Base-by-base conservation (phyloP, 768 basidiomycete species). In the Cantharellus cinnabarinus region DNA sequence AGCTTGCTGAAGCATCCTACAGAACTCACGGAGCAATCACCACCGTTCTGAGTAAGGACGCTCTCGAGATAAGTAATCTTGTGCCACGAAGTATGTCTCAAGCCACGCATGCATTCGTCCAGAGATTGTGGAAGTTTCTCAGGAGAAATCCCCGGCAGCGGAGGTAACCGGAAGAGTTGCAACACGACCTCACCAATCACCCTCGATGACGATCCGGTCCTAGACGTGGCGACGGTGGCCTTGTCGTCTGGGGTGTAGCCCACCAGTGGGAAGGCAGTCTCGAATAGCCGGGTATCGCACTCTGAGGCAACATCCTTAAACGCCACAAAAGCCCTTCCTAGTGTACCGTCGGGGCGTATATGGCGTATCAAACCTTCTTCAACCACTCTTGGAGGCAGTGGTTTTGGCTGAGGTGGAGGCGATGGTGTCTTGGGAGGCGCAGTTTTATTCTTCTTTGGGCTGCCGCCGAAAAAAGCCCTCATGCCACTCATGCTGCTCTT, bases 1-100 rank as follows among this genome's bases (percentile, higher is more conserved):
- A 58, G 4, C 42, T 34, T 29, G 7, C 60, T 2, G 20, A 50
- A n/a, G 35, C 35, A 14, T 4, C 3, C 5, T n/a, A 50, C 42
- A 5, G 2, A n/a, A 74, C 87, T 67, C 70, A 95, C 93, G 62
- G 73, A 76, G 68, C 91, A 95, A 67, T 94, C 94, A 5, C 93
- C 94, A 14, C 94, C 94, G 62, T 76, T 79, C 73, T 98, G 94
- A 10, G 94, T 98, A 63, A 98, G 70, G 0, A 81, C 82, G 37
- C 94, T 90, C 69, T 95, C 86, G 70, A 87, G 89, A 70, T 94
- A 93, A 29, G 89, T 88, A 63, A 84, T 78, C 72, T 93, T 91
- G 66, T 94, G 90, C 91, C 90, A 95, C 42, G 84, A 83, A 59
- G 89, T 82, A 65, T 93, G 85, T 61, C 88, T 74, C 63, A 98